Base-by-base conservation (phyloP, 2,329 filamentous ascomycete species). In the Neonectria neomacrospora region DNA sequence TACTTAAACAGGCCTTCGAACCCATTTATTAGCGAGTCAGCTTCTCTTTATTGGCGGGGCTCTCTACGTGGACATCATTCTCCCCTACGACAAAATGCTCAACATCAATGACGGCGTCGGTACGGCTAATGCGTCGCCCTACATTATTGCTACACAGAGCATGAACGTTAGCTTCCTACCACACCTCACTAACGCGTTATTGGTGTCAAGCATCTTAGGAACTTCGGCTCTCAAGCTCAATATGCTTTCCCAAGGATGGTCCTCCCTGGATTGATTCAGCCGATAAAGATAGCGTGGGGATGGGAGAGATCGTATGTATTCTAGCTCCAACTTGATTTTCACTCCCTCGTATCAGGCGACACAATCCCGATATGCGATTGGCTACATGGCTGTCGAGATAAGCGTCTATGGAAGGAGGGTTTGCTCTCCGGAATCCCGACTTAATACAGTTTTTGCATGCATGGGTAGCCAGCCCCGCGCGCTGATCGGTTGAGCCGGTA, bases 81-180 rank as follows among this genome's bases (percentile, higher is more conserved):
- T 73, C 47, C 73, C 75, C 14, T 76, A 74, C 37, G 75, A 79
- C 47, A 53, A 64, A 1, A 76, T 76, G 1, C 70, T 81, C 5
- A 55, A 58, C 12, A 56, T 41, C 3, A 59, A 58, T 18, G 41
- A 39, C 11, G 60, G 42, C 1, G 52, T 41, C 11, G 72, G 73
- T 14, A 81, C 78, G 5, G 85, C 83, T 2, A 80, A 82, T 16
- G 83, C 83, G 1, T 87, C 85, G n/a, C 85, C 85, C 1, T 87
- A 86, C 69, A 84, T 86, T 47, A 85, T 87, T 64, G 85, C 61
- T 6, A 59, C 59, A 55, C 39, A 50, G 18, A 58, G 54, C 12
- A 50, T 59, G 42, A 26, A 44, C 4, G 11, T 63, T 9, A 30
- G 20, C 3, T 34, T 59, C 28, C 34, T 63, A 3, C 54, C 54